These are phyloP conservation scores for Leccinum fuscescens DNA, from an alignment of 1,284 basidiomycete species.

Conservation along the genomic window DNA sequence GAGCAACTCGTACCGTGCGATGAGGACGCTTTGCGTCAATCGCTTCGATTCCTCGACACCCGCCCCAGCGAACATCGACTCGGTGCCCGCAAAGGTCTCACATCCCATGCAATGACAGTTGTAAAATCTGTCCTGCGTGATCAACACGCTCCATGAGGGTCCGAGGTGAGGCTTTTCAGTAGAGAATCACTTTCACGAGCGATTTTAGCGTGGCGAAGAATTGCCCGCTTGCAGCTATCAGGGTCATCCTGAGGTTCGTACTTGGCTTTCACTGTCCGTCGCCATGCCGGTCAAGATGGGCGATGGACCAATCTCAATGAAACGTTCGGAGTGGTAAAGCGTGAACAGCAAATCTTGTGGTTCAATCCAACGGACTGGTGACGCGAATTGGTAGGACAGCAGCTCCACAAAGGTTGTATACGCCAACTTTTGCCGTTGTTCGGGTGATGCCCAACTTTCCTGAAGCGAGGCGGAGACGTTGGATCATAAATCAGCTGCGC, in stretches of 20 bases:
- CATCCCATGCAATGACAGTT: slow-evolving; percentile 63
- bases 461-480: slow-evolving; percentile 90
- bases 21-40: slow-evolving; percentile 39
- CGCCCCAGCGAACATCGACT: slow-evolving; percentile 34
- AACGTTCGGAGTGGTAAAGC: slow-evolving; percentile 87
- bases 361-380: slow-evolving; percentile 98
- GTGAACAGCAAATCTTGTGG: slow-evolving; percentile 95
- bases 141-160: slow-evolving; percentile 40
- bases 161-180: too few species aligned
- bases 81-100: slow-evolving; percentile 44
- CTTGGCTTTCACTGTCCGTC: slow-evolving; percentile 91
- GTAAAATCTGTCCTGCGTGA: slow-evolving; percentile 66
- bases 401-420: slow-evolving; percentile 96
- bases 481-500: slow-evolving; percentile 94
- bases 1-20: slow-evolving; percentile 41
- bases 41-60: slow-evolving; percentile 14
- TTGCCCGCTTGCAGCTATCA: slow-evolving; percentile 73
- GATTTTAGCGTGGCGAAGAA: slow-evolving; percentile 94
- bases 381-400: slow-evolving; percentile 94
- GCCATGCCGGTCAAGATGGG: slow-evolving; percentile 98
- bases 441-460: slow-evolving; percentile 81
- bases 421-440: slow-evolving; percentile 88
- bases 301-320: slow-evolving; percentile 95
- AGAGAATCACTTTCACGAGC: slow-evolving; percentile 62
- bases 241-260: slow-evolving; percentile 92